These are phyloP conservation scores for Boletales sp. DNA, from an alignment of 768 basidiomycete species.

Conservation along the genomic window DNA sequence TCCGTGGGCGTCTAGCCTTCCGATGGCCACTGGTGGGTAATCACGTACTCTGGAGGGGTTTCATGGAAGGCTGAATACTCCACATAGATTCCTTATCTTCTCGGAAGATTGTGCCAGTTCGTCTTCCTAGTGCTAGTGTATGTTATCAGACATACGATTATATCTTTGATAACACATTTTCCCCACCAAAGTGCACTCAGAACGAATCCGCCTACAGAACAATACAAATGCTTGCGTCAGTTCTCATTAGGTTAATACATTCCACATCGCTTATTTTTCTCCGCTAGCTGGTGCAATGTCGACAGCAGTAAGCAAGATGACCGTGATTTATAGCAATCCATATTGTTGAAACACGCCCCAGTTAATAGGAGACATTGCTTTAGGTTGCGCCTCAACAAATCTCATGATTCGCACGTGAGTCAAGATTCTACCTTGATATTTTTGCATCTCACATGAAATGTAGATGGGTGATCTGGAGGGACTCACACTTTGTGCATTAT, in stretches of 20 bases:
- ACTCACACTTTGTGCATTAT: conserved; percentile 10
- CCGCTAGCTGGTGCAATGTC: conserved; percentile 4
- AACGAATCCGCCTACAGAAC: background rate
- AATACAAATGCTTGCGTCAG: conserved; percentile 18
- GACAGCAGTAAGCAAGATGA: conserved; percentile 11
- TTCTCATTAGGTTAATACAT: background rate
- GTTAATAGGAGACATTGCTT: conserved; percentile 10
- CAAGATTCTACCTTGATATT: background rate
- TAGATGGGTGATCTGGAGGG: conserved; percentile 30
- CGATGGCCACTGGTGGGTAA: conserved; percentile 24
- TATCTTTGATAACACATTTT: background rate
- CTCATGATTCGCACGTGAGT: conserved; percentile 29
- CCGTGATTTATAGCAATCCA: background rate
- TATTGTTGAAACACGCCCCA: conserved; percentile 2
- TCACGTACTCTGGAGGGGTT: background rate
- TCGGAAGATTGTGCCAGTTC: conserved; percentile 18
- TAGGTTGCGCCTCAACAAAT: conserved; percentile 22
- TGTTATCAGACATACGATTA: background rate
- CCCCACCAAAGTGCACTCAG: conserved; percentile 7
- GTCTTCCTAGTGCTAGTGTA: conserved; percentile 17
- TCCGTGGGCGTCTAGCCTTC: conserved; percentile 22
- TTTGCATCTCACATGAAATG: background rate
- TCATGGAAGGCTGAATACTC: background rate
- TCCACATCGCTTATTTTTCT: background rate
- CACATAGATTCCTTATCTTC: conserved; percentile 22